Evolutionary conservation across 176 grass and related monocot genomes (phyloP).

Genomic region (Secale cereale): DNA sequence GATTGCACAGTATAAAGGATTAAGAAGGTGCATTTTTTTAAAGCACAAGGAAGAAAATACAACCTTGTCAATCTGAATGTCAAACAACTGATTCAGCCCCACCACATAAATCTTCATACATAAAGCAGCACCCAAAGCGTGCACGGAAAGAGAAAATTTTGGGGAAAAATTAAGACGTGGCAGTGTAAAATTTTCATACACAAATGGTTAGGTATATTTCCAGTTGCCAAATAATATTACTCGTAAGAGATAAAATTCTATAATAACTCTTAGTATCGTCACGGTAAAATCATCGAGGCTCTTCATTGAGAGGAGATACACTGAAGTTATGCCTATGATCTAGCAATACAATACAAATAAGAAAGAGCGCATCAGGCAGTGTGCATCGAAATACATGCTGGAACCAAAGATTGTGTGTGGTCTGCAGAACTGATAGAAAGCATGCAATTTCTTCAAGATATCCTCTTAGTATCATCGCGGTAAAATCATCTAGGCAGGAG

Average conservation of each 20-base stretch:
- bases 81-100: conserved; percentile 73
- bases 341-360: conserved; percentile 24
- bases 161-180: too few species aligned
- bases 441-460: conserved; percentile 27
- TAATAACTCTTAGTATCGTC: conserved; percentile 18
- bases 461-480: too few species aligned
- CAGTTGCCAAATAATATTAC: too few species aligned
- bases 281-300: conserved; percentile 47
- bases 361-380: neutral
- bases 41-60: neutral
- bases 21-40: neutral
- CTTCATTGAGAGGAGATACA: conserved; percentile 54
- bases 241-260: too few species aligned
- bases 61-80: conserved; percentile 85
- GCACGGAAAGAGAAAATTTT: neutral
- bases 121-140: conserved; percentile 66
- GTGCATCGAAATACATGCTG: neutral
- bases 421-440: conserved; percentile 65
- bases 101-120: conserved; percentile 91
- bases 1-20: neutral
- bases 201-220: too few species aligned
- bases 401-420: conserved; percentile 69
- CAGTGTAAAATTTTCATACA: too few species aligned
- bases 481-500: too few species aligned
- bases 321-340: conserved; percentile 69